These are phyloP conservation scores for Pleurotus tuoliensis DNA, from an alignment of 768 basidiomycete species.

Conservation along the genomic window DNA sequence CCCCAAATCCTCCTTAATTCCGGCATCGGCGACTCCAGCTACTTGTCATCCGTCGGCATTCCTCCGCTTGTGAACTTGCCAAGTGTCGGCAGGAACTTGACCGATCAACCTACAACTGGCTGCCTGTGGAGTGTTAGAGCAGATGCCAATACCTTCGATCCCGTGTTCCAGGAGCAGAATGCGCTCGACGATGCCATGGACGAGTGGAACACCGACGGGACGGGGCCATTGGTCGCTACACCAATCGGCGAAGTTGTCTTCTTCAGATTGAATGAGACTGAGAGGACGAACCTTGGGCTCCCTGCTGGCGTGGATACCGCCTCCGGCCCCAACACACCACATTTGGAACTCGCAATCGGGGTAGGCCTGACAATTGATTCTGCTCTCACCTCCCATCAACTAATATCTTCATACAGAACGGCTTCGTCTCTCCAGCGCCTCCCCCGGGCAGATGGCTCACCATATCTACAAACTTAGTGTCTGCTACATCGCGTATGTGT, in stretches of 20 bases:
- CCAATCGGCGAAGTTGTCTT: slow-evolving; percentile 1
- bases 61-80: slow-evolving; percentile 14
- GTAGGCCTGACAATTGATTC: not conserved
- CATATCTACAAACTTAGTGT: not conserved
- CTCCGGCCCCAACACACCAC: slow-evolving; percentile 4
- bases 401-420: not conserved
- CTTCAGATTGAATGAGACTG: slow-evolving; percentile 9
- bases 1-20: slow-evolving; percentile 21
- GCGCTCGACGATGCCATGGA: not conserved
- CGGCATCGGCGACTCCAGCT: slow-evolving; percentile 19
- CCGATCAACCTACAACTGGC: slow-evolving; percentile 12
- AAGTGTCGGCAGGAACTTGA: slow-evolving; percentile 18
- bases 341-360: slow-evolving; percentile 30
- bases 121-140: not conserved
- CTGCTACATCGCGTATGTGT: not conserved
- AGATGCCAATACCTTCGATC: not conserved
- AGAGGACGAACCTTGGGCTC: slow-evolving; percentile 8
- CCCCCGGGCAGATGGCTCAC: not conserved
- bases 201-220: slow-evolving; percentile 13
- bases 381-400: no score
- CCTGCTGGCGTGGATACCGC: slow-evolving; percentile 11
- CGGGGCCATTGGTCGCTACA: slow-evolving; percentile 12
- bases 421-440: not conserved
- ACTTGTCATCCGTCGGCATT: slow-evolving; percentile 12
- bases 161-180: slow-evolving; percentile 2